phyloP scores from a whole-genome alignment of 2,329 filamentous ascomycete species.

The Nothophoma quercina region DNA sequence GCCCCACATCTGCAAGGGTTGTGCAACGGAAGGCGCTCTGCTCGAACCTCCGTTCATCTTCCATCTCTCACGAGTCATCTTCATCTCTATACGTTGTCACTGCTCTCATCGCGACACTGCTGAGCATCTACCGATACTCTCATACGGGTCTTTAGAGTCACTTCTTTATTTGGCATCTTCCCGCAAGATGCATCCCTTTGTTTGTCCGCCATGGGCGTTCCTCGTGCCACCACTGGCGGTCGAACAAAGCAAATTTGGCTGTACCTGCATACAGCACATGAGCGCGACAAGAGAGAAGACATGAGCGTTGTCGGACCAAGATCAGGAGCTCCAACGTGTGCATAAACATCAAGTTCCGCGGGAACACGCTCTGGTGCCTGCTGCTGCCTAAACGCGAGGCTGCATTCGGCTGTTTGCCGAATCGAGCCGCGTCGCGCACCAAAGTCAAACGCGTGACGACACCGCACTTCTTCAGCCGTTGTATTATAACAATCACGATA shows the following conservation, averaged over 20 bases:
- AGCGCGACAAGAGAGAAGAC: not conserved
- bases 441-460: slow-evolving; percentile 13
- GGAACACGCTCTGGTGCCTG: slow-evolving; percentile 5
- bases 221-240: slow-evolving; percentile 1
- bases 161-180: too few relatives aligned
- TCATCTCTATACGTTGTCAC: too few relatives aligned
- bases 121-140: too few relatives aligned
- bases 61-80: not conserved
- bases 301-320: not conserved
- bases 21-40: not conserved
- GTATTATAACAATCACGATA: not conserved
- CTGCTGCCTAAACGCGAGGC: slow-evolving; percentile 10
- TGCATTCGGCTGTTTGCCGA: slow-evolving; percentile 10
- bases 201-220: slow-evolving; percentile 1
- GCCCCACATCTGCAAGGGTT: not conserved
- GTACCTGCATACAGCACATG: not conserved
- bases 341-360: not conserved
- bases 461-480: not conserved
- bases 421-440: slow-evolving; percentile 8
- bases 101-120: too few relatives aligned
- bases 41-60: not conserved
- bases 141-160: too few relatives aligned
- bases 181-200: slow-evolving; percentile 3
- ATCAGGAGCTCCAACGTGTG: not conserved
- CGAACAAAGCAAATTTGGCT: slow-evolving; percentile 3